phyloP scores from a whole-genome alignment of 2,329 filamentous ascomycete genomes.

The Pseudocercospora crystallina region DNA sequence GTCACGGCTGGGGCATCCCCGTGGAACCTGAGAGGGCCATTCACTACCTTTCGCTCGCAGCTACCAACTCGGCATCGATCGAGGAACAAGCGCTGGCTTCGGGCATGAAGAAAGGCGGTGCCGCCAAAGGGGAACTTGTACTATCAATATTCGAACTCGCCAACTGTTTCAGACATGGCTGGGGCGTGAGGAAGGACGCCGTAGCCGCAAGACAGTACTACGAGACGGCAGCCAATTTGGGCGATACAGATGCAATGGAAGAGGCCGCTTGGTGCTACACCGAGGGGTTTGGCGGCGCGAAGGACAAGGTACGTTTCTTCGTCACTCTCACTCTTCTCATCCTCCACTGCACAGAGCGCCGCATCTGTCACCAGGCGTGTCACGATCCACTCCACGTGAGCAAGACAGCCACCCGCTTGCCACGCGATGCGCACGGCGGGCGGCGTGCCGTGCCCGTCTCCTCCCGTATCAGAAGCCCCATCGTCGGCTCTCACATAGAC shows the following conservation, averaged over 20 bases:
- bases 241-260: slow-evolving; percentile 97
- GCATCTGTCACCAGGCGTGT: slow-evolving; percentile 6
- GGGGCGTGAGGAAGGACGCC: slow-evolving; percentile 85
- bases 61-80: slow-evolving; percentile 83
- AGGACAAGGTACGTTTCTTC: slow-evolving; percentile 81
- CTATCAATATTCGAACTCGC: slow-evolving; percentile 94
- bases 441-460: too few relatives aligned
- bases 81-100: slow-evolving; percentile 82
- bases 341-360: slow-evolving; percentile 1
- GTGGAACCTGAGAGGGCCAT: slow-evolving; percentile 73
- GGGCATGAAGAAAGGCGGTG: slow-evolving; percentile 88
- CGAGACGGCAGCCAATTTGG: slow-evolving; percentile 93
- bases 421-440: too few relatives aligned
- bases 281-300: slow-evolving; percentile 94
- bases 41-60: slow-evolving; percentile 81
- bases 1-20: slow-evolving; percentile 89
- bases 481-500: too few relatives aligned
- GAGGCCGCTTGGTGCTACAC: slow-evolving; percentile 94
- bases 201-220: slow-evolving; percentile 89
- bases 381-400: slow-evolving; percentile 13
- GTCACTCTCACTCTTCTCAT: slow-evolving; percentile 1
- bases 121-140: slow-evolving; percentile 92
- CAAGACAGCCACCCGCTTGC: too few relatives aligned
- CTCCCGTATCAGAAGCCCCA: too few relatives aligned
- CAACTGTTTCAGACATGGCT: slow-evolving; percentile 89